These are phyloP conservation scores for Trametes pubescens DNA, from an alignment of 1,284 basidiomycete genomes.

Conservation along the genomic window DNA sequence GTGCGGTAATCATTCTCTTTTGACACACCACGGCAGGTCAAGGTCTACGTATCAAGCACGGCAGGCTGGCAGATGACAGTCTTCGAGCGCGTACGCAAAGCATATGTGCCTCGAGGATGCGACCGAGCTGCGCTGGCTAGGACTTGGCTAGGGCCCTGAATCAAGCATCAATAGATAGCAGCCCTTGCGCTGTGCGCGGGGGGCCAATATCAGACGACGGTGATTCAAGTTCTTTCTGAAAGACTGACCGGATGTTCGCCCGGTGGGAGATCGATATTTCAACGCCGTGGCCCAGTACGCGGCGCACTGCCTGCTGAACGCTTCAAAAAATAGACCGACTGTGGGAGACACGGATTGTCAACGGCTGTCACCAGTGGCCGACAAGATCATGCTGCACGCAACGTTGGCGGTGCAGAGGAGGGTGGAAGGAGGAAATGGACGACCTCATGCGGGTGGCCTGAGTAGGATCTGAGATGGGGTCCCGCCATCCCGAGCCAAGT, in stretches of 20 bases:
- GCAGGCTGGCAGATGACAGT: neutral
- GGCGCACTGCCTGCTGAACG: neutral
- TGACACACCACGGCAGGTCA: neutral
- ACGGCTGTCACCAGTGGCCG: neutral
- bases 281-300: too few species aligned
- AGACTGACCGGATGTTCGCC: slow-evolving; percentile 7
- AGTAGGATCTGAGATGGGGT: neutral
- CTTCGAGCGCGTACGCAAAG: neutral
- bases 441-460: neutral
- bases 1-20: neutral
- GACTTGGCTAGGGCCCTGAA: neutral
- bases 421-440: neutral
- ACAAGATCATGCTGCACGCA: neutral
- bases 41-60: neutral
- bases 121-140: slow-evolving; percentile 1
- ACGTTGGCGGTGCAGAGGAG: neutral
- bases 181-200: neutral
- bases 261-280: neutral
- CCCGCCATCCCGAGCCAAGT: slow-evolving; percentile 11
- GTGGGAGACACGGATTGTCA: slow-evolving; percentile 11
- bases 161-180: neutral
- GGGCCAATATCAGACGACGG: slow-evolving; percentile 2
- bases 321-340: slow-evolving; percentile 1
- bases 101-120: slow-evolving; percentile 5
- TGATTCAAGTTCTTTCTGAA: neutral